Conservation (phyloP, 371 early-diverging fungal genomes). For the Apophysomyces ossiformis region DNA sequence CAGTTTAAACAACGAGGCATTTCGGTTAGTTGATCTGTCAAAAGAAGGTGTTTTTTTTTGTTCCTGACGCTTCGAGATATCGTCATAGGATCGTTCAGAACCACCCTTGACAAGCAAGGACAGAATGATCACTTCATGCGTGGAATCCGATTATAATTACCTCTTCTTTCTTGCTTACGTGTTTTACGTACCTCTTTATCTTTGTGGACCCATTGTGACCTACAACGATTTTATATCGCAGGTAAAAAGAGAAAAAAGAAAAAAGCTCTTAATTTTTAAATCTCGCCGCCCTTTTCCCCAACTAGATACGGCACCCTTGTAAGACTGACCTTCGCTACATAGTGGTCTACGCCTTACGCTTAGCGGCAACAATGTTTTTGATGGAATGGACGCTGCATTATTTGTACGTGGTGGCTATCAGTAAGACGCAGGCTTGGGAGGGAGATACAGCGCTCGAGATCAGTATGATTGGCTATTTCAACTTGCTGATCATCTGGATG, state of each 20-base stretch:
- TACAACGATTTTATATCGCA: slow-evolving; percentile 86
- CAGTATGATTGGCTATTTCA: slow-evolving; percentile 81
- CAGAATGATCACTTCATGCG: slow-evolving; percentile 52
- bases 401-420: slow-evolving; percentile 86
- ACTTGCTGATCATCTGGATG: slow-evolving; percentile 89
- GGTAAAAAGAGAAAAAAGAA: slow-evolving; percentile 31
- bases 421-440: slow-evolving; percentile 80
- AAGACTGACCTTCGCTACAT: slow-evolving; percentile 44
- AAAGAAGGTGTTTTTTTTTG: background rate
- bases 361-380: slow-evolving; percentile 56
- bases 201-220: slow-evolving; percentile 91
- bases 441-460: slow-evolving; percentile 76
- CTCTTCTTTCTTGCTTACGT: slow-evolving; percentile 74
- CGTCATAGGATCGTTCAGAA: slow-evolving; percentile 23
- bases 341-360: slow-evolving; percentile 52
- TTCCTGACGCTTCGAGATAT: background rate
- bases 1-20: slow-evolving; percentile 28
- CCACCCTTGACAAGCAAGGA: slow-evolving; percentile 51
- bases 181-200: slow-evolving; percentile 82
- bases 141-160: slow-evolving; percentile 67
- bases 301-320: slow-evolving; percentile 56
- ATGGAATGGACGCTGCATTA: slow-evolving; percentile 88
- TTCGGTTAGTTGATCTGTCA: background rate
- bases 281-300: background rate
- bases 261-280: background rate